These are phyloP conservation scores for Pachysandra terminalis DNA, from an alignment of 164 flowering plant species.

Conservation along the genomic window DNA sequence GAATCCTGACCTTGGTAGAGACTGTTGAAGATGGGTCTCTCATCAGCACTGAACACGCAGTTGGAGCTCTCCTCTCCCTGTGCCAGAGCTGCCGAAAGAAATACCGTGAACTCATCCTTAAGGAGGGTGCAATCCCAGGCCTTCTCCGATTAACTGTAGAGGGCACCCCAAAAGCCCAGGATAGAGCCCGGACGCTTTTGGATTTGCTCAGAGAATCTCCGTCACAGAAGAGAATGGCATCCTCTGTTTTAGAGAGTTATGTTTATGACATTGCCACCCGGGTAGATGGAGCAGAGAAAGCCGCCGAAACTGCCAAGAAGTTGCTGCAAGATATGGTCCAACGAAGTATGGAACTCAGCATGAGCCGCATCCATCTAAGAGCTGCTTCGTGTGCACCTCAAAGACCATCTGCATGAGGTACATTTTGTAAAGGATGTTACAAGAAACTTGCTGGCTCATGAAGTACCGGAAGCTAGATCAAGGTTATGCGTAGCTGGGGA, in stretches of 20 bases:
- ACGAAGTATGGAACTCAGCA: slow-evolving; percentile 60
- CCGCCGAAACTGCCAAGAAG: slow-evolving; percentile 71
- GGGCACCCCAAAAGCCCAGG: slow-evolving; percentile 62
- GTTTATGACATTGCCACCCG: slow-evolving; percentile 55
- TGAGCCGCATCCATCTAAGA: slow-evolving; percentile 40
- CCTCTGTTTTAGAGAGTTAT: slow-evolving; percentile 50
- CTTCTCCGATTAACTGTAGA: slow-evolving; percentile 67
- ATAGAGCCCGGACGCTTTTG: slow-evolving; percentile 55
- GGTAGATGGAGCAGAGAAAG: slow-evolving; percentile 63
- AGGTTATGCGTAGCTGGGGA: background rate
- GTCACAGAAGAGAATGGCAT: slow-evolving; percentile 32
- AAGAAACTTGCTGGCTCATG: background rate
- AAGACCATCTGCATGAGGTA: slow-evolving; percentile 9
- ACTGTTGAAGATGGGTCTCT: slow-evolving; percentile 83
- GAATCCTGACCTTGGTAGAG: slow-evolving; percentile 65
- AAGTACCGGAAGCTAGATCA: too few species aligned
- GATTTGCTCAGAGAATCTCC: slow-evolving; percentile 70
- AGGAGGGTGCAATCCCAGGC: slow-evolving; percentile 85
- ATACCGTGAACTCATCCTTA: slow-evolving; percentile 66
- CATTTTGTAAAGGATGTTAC: background rate
- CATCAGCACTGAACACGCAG: slow-evolving; percentile 68
- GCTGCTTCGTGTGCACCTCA: slow-evolving; percentile 38
- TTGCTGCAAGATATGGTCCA: slow-evolving; percentile 69
- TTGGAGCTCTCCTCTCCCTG: slow-evolving; percentile 56
- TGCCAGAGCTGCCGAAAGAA: slow-evolving; percentile 61